A percentile compares a stretch with the other conserved stretches of the same genome.
Evolutionary conservation across 805 yeast species (phyloP).

Genomic region (Kregervanrija fluxuum): DNA sequence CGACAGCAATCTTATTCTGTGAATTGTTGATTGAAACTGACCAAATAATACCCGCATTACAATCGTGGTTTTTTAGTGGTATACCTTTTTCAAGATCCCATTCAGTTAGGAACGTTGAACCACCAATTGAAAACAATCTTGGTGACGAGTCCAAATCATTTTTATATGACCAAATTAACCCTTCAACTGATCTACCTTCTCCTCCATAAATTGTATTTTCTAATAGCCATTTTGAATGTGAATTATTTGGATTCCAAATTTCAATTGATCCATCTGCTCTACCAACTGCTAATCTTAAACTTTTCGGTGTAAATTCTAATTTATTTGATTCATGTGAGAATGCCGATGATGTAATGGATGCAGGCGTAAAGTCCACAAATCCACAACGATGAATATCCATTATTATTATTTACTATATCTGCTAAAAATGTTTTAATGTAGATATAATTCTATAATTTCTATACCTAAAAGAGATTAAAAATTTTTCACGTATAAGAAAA

Average conservation of each 20-base stretch:
- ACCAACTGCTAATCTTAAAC: conserved; percentile 80
- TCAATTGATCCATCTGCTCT: conserved; percentile 93
- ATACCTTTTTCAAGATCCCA: conserved; percentile 77
- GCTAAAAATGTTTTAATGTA: too few relatives aligned
- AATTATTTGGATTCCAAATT: conserved; percentile 73
- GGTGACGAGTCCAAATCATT: conserved; percentile 37
- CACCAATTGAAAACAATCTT: conserved; percentile 88
- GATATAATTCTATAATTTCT: too few relatives aligned
- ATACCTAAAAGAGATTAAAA: too few relatives aligned
- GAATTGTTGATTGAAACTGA: conserved; percentile 60
- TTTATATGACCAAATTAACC: conserved; percentile 66
- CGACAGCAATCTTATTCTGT: conserved; percentile 68
- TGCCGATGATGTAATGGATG: conserved; percentile 71
- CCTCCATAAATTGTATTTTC: conserved; percentile 74
- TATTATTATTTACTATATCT: background rate
- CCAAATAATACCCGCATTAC: conserved; percentile 94
- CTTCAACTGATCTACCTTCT: conserved; percentile 79
- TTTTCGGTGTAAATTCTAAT: conserved; percentile 39
- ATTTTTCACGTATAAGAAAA: too few relatives aligned
- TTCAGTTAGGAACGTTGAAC: conserved; percentile 84
- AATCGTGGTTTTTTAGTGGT: conserved; percentile 71
- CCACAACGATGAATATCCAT: conserved; percentile 88
- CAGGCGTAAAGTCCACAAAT: conserved; percentile 84
- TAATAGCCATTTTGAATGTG: conserved; percentile 66
- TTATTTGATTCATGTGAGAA: conserved; percentile 56